phyloP scores from a whole-genome alignment of 192 early-diverging fungal genomes.

The Rhizophagus prolifer region DNA sequence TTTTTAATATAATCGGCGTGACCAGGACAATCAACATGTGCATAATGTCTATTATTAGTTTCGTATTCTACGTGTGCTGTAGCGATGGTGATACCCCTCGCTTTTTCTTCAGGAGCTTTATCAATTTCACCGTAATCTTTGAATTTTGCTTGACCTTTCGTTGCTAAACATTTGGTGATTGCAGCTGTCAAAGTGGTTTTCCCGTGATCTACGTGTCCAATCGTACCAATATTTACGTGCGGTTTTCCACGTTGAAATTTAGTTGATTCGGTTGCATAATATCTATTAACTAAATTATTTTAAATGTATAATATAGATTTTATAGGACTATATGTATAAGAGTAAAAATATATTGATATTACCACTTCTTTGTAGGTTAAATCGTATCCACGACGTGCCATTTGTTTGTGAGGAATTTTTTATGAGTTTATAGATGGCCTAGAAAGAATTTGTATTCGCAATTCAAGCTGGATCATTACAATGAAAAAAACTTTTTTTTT shows the following conservation, averaged over 20 bases:
- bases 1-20: constrained; percentile 99
- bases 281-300: neutral
- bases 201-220: constrained; percentile 99
- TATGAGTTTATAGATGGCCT: neutral
- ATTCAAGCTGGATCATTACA: constrained; percentile 4
- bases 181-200: constrained; percentile 99
- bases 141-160: constrained; percentile 82
- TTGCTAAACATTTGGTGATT: constrained; percentile 93
- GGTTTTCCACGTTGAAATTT: constrained; percentile 87
- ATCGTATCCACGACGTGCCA: neutral
- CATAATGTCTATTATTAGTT: constrained; percentile 87
- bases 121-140: constrained; percentile 96
- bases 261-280: constrained; percentile 44
- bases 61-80: constrained; percentile 98
- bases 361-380: neutral
- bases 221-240: constrained; percentile 98
- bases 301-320: neutral
- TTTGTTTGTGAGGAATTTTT: neutral
- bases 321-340: neutral
- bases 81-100: constrained; percentile 97
- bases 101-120: constrained; percentile 98
- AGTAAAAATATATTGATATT: neutral
- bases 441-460: neutral
- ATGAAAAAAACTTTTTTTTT: neutral
- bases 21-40: constrained; percentile 97